A percentile compares a stretch with the other conserved stretches of the same genome.
These are phyloP conservation scores for Vigna trinervia DNA, from an alignment of 306 rosid genomes.

Conservation along the genomic window DNA sequence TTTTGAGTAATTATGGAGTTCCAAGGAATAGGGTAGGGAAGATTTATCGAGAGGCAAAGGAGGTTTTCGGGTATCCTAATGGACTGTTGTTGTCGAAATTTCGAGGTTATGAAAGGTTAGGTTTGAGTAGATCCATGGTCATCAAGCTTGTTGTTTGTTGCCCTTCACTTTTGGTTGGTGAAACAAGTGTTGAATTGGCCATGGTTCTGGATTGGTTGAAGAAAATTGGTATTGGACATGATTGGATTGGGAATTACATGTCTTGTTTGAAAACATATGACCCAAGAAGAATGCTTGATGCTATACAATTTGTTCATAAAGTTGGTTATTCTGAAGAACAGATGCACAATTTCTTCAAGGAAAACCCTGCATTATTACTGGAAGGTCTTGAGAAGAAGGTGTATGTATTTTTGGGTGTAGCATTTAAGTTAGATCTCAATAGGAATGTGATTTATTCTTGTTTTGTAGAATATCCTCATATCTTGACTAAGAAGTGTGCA, in stretches of 20 bases:
- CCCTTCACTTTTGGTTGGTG: conserved; percentile 70
- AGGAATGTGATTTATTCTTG: conserved; percentile 50
- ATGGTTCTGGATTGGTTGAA: conserved; percentile 61
- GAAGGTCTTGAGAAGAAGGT: conserved; percentile 70
- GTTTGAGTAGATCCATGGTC: conserved; percentile 61
- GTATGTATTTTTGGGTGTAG: conserved; percentile 52
- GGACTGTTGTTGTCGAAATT: conserved; percentile 61
- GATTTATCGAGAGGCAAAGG: conserved; percentile 70
- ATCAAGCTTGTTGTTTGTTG: conserved; percentile 69
- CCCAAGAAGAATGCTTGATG: conserved; percentile 70
- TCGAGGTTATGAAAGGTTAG: conserved; percentile 65
- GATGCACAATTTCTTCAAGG: conserved; percentile 60
- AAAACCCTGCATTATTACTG: conserved; percentile 60
- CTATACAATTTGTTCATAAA: conserved; percentile 56
- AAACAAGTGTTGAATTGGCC: conserved; percentile 49
- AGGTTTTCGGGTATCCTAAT: conserved; percentile 59
- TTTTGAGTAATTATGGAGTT: conserved; percentile 63
- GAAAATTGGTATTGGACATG: conserved; percentile 55
- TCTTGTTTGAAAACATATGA: conserved; percentile 51
- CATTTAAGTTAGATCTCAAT: conserved; percentile 60
- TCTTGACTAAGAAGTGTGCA: conserved; percentile 51
- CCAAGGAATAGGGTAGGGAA: conserved; percentile 67
- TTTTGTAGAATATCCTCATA: conserved; percentile 59
- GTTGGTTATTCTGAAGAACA: conserved; percentile 62
- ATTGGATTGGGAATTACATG: conserved; percentile 69